Base-by-base conservation (phyloP, 2,329 filamentous ascomycete species). In the Massarina eburnea region DNA sequence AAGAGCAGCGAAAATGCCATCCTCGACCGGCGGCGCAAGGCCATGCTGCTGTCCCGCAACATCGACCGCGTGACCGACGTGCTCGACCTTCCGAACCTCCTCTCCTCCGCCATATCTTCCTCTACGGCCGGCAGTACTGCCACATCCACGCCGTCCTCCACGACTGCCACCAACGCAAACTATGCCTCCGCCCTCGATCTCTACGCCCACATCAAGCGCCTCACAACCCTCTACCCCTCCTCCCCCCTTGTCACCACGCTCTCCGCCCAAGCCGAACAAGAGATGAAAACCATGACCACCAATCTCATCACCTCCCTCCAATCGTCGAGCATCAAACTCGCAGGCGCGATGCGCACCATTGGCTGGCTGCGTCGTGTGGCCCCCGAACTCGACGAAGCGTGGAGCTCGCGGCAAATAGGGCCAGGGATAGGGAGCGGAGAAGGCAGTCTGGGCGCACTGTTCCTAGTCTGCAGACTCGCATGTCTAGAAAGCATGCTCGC, bases 141-240 rank as follows among this genome's bases (percentile, higher is more conserved):
- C 12, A 37, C 53, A 2, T 40, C 58, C 1, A 52, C 52, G 2
- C 61, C 66, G 5, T 67, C 60, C 3, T 47, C 64, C 3, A 52
- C 59, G 10, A 61, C 71, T 5, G 64, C 72, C 6, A 67, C 74
- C 6, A 80, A 76, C 8, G 82, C 84, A 49, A 95, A 90, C 57
- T 95, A 96, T 74, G 86, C 91, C 2, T 89, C 90, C 0, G 91
- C 91, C 0, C 77, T 99, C 26, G 94, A 99, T 68, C 79, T 99
- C 2, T 88, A 95, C 64, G 86, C 89, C n/a, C 94, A 97, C 67
- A 94, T 96, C 64, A 89, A 89, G 57, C 83, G 94, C 7, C 77
- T 99, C 5, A 84, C 91, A 49, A 83, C 84, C 0, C 76, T 97
- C 21, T 95, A 96, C 66, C 88, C 91, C 0, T 77, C 85, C 41